Conservation (phyloP, 148 eudicot species). For the Beta vulgaris region DNA sequence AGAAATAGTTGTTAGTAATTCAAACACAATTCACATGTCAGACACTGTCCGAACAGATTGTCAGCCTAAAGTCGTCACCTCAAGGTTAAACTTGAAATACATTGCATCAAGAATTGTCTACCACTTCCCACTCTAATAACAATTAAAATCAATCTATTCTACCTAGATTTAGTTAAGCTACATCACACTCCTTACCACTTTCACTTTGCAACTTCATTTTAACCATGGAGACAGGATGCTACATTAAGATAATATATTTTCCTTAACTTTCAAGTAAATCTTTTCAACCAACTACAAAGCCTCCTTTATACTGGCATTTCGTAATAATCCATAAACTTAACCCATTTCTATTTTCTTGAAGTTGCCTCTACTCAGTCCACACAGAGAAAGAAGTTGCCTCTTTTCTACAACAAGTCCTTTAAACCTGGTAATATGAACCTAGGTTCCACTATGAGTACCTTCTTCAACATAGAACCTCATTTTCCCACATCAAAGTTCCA, state of each 20-base stretch:
- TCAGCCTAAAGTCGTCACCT: too few species aligned
- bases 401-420: not conserved
- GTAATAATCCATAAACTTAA: not conserved
- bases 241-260: not conserved
- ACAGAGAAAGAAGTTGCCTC: too few species aligned
- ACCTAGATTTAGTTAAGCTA: too few species aligned
- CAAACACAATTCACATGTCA: too few species aligned
- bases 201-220: not conserved
- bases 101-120: too few species aligned
- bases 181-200: too few species aligned
- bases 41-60: too few species aligned
- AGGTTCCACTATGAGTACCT: not conserved
- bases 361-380: not conserved
- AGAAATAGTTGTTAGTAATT: too few species aligned
- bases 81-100: too few species aligned
- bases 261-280: not conserved
- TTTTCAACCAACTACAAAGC: not conserved
- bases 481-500: not conserved
- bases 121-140: too few species aligned
- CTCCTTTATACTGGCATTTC: not conserved
- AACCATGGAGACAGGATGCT: constrained; percentile 1
- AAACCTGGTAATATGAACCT: not conserved
- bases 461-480: not conserved
- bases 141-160: too few species aligned
- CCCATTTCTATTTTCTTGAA: not conserved